phyloP scores from a whole-genome alignment of 192 early-diverging fungal species.

The Coemansia sp. region DNA sequence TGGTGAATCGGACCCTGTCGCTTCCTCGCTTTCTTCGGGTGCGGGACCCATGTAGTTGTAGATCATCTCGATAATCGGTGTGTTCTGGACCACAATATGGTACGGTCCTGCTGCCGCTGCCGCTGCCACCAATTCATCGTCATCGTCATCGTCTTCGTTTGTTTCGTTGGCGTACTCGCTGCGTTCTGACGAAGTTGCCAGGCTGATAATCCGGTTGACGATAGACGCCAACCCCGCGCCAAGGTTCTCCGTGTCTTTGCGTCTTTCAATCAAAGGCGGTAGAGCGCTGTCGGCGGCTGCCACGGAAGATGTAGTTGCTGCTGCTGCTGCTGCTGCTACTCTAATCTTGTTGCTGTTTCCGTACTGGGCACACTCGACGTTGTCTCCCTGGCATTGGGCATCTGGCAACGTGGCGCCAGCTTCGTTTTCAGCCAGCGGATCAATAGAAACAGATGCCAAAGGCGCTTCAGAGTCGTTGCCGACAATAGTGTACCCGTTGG shows the following conservation, averaged over 20 bases:
- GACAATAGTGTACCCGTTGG: neutral
- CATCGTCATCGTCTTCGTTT: neutral
- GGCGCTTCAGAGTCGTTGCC: neutral
- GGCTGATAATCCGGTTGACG: neutral
- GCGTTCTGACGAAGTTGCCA: neutral
- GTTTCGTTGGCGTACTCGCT: too few species aligned
- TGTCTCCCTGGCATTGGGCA: constrained; percentile 24
- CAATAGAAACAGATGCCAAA: neutral
- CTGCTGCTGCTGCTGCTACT: constrained; percentile 1
- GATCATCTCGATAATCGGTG: constrained; percentile 40
- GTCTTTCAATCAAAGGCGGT: neutral
- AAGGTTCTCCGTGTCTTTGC: neutral
- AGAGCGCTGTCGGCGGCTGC: neutral
- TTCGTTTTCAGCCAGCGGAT: neutral
- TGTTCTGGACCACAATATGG: constrained; percentile 17
- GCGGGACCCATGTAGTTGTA: constrained; percentile 36
- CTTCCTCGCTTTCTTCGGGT: neutral
- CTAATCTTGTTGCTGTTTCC: constrained; percentile 1
- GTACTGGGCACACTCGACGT: constrained; percentile 6
- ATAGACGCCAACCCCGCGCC: constrained; percentile 11
- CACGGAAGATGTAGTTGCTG: neutral
- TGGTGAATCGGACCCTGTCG: neutral
- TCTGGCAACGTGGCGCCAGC: neutral
- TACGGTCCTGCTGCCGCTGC: neutral
- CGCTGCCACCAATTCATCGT: neutral